Evolutionary conservation across 495 filamentous ascomycete species (phyloP).

Genomic region (Neurospora sp.): DNA sequence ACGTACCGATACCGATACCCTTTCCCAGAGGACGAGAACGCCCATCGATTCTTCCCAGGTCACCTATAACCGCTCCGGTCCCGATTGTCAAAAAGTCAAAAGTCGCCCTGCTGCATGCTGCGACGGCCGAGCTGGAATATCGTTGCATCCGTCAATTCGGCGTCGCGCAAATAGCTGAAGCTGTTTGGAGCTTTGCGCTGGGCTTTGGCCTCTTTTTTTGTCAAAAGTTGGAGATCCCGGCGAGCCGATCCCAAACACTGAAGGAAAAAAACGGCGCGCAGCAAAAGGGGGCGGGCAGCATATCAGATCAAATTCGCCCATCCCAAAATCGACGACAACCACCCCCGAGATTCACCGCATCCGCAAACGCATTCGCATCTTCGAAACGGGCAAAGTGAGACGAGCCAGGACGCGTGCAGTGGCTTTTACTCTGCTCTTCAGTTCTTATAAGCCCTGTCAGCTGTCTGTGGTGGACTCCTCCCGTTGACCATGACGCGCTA

Average conservation of each 20-base stretch:
- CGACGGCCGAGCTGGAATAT: conserved; percentile 6
- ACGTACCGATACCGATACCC: not conserved
- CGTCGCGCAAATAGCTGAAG: conserved; percentile 17
- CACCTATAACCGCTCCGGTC: not conserved
- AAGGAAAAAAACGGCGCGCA: not conserved
- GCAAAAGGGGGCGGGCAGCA: not conserved
- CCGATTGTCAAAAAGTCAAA: not conserved
- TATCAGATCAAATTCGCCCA: not conserved
- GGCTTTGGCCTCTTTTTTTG: not conserved
- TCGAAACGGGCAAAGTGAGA: not conserved
- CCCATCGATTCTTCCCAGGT: not conserved
- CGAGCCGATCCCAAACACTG: not conserved
- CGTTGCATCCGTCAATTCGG: conserved; percentile 17
- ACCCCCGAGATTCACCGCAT: not conserved
- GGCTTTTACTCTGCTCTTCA: not conserved
- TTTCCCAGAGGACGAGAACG: not conserved
- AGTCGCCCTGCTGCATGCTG: conserved; percentile 14
- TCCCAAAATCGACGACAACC: not conserved
- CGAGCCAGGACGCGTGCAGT: not conserved
- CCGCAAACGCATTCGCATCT: not conserved
- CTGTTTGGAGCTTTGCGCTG: not conserved
- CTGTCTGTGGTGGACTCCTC: not conserved
- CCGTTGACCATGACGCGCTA: conserved; percentile 18
- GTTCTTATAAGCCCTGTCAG: not conserved
- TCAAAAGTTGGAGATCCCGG: not conserved